Percentiles rank a stretch among this genome's conserved stretches.
These are phyloP conservation scores for Beta corolliflora DNA, from an alignment of 179 eudicot genomes.

Conservation along the genomic window DNA sequence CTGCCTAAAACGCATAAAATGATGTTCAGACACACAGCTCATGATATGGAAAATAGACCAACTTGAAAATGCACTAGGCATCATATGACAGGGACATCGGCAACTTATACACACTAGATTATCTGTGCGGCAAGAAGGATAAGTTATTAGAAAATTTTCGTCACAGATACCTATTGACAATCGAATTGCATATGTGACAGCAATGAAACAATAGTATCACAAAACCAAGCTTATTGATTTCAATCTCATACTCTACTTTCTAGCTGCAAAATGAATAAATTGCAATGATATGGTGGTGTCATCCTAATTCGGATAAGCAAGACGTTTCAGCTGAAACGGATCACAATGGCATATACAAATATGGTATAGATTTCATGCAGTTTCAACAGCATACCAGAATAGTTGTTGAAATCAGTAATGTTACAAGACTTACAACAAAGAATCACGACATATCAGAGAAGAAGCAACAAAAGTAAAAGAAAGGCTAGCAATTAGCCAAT, in stretches of 20 bases:
- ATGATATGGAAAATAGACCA: not conserved
- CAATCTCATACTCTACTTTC: not conserved
- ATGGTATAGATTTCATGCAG: not conserved
- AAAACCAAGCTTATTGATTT: no score
- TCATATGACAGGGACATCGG: not conserved
- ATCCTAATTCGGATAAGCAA: slow-evolving; percentile 5
- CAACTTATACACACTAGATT: not conserved
- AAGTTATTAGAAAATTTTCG: not conserved
- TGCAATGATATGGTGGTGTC: not conserved
- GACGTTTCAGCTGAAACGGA: not conserved
- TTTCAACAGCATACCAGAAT: not conserved
- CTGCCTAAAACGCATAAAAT: slow-evolving; percentile 27
- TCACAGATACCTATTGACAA: not conserved
- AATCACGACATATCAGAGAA: not conserved
- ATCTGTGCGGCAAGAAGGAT: not conserved
- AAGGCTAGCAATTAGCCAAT: slow-evolving; percentile 13
- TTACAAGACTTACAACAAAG: not conserved
- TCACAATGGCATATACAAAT: not conserved
- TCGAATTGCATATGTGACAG: not conserved
- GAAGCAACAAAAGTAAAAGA: not conserved
- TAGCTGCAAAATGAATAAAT: not conserved
- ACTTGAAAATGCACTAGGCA: not conserved
- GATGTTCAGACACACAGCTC: slow-evolving; percentile 15
- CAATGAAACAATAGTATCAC: not conserved
- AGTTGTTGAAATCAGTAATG: slow-evolving; percentile 3